phyloP scores from a whole-genome alignment of 345 rosid genomes.

The Geranium rotundifolium region DNA sequence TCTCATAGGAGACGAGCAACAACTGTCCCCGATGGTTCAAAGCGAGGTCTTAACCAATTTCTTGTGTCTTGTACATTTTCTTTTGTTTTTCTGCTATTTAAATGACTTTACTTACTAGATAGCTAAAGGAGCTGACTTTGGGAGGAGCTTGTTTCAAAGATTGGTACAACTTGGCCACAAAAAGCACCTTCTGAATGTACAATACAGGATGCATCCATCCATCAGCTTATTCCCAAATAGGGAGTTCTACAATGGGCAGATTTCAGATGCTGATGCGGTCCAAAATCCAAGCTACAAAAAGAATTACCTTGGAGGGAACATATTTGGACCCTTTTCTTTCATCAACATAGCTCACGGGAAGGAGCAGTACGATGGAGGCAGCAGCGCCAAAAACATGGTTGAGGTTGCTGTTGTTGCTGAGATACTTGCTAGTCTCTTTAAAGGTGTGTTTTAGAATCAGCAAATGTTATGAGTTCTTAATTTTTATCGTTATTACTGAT shows the following conservation, averaged over 20 bases:
- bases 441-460: slow-evolving; percentile 3
- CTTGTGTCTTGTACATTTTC: neutral
- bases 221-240: slow-evolving; percentile 13
- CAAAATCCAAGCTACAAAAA: neutral
- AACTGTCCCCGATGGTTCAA: neutral
- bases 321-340: slow-evolving; percentile 7
- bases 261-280: slow-evolving; percentile 9
- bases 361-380: slow-evolving; percentile 2
- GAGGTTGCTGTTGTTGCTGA: slow-evolving; percentile 11
- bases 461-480: neutral
- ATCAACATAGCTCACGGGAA: slow-evolving; percentile 10
- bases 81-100: neutral
- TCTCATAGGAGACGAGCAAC: slow-evolving; percentile 1
- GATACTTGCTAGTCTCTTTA: slow-evolving; percentile 5
- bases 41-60: neutral
- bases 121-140: slow-evolving; percentile 5
- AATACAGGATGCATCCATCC: slow-evolving; percentile 20
- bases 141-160: slow-evolving; percentile 19
- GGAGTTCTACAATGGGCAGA: slow-evolving; percentile 5
- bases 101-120: neutral
- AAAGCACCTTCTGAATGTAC: slow-evolving; percentile 9
- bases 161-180: slow-evolving; percentile 4
- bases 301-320: slow-evolving; percentile 1
- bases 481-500: neutral
- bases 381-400: slow-evolving; percentile 13